Base-by-base conservation (phyloP, 352 stramenopile genomes). In the Pythium angustatum region DNA sequence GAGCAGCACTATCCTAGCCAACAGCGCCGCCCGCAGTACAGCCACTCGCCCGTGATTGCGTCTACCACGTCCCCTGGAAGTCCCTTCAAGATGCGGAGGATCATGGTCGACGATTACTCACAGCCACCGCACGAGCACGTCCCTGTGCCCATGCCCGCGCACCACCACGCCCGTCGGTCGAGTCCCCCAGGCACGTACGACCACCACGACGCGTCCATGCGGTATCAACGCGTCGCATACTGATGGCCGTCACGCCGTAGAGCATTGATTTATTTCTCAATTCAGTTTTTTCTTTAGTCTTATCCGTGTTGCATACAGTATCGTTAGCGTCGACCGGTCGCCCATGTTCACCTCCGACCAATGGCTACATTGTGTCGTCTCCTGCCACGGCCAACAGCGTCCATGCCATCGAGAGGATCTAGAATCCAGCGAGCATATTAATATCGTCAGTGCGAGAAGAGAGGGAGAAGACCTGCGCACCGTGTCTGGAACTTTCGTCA, bases 151-250 rank as follows among this genome's bases (percentile, higher is more conserved):
- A n/a, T 28, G 47, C 26, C 47, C 2, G 47, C 9, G 4, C 43
- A 52, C 45, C 43, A 38, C 24, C 38, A 60, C 49, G 11, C 45
- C 17, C 59, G 45, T 8, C 48, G 40, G 11, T 60, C 41, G 21
- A 67, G 60, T 24, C 41, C 58, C 9, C 36, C 50, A 8, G 40
- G 41, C 6, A 28, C 50, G 3, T 67, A 67, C 51, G 51, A 67
- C 51, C 51, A 68, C 61, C 44, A 62, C 44, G 62, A 64, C 28
- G 31, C 55, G n/a, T 41, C 33, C 24, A 63, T 68, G 43, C 62
- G 62, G 30, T 69, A 69, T 59, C 62, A 69, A 22, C 54, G 47
- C 24, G 54, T 69, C 21, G 62, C 62, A 10, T 69, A 69, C 47
- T 68, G 34, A 61, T n/a, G n/a, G n/a, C n/a, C n/a, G n/a, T n/a